phyloP scores from a whole-genome alignment of 2,329 filamentous ascomycete species.

The Dichotomopilus funicola region DNA sequence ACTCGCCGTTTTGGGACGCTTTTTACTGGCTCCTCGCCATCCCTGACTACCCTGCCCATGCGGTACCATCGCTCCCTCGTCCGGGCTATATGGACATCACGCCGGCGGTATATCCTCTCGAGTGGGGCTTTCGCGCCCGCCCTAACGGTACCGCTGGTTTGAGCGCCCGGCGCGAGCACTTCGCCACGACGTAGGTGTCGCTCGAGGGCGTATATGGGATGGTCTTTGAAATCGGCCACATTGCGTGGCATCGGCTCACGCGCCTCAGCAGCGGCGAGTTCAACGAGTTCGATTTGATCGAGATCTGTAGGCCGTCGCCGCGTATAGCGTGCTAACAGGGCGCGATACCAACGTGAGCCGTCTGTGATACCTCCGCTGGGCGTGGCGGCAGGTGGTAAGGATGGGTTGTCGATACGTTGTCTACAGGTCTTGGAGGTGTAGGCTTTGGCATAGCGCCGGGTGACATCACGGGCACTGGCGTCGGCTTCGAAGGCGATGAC shows the following conservation, averaged over 20 bases:
- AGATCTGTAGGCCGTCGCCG: conserved; percentile 49
- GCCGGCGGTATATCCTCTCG: conserved; percentile 75
- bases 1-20: conserved; percentile 46
- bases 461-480: conserved; percentile 74
- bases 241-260: conserved; percentile 81
- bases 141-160: conserved; percentile 69
- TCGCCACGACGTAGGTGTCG: conserved; percentile 79
- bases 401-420: conserved; percentile 59
- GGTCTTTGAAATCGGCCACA: conserved; percentile 79
- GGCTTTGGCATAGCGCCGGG: conserved; percentile 75
- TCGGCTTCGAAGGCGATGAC: conserved; percentile 81
- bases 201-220: conserved; percentile 77
- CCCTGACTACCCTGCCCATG: conserved; percentile 70
- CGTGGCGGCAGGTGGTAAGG: background rate
- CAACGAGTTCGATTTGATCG: conserved; percentile 77
- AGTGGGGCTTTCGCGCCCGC: conserved; percentile 54
- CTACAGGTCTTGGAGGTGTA: conserved; percentile 87
- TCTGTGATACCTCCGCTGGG: background rate
- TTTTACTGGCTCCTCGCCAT: conserved; percentile 76
- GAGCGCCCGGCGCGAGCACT: conserved; percentile 64
- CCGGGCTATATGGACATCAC: conserved; percentile 70
- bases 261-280: conserved; percentile 63
- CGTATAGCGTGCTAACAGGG: conserved; percentile 34
- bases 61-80: conserved; percentile 89
- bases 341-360: conserved; percentile 18